phyloP scores from a whole-genome alignment of 2,329 filamentous ascomycete genomes.

The Zopfia rhizophila region DNA sequence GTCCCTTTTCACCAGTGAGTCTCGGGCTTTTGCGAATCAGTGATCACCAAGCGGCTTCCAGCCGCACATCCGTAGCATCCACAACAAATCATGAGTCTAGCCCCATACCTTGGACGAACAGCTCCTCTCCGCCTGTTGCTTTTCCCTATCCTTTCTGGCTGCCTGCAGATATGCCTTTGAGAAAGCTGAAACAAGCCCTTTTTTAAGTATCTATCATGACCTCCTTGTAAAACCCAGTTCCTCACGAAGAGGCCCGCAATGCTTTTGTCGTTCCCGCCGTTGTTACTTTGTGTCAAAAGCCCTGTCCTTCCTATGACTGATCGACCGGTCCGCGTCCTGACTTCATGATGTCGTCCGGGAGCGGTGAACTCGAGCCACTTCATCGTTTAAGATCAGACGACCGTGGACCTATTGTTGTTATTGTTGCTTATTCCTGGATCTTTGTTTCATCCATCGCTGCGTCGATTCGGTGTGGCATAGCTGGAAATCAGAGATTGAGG shows the following conservation, averaged over 20 bases:
- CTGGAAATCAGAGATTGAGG: conserved; percentile 14
- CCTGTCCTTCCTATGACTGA: too few species aligned
- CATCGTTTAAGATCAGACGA: conserved; percentile 19
- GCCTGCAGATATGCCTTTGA: conserved; percentile 15
- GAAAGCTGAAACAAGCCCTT: conserved; percentile 16
- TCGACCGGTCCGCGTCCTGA: too few species aligned
- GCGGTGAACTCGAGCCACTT: conserved; percentile 14
- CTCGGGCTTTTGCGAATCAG: too few species aligned
- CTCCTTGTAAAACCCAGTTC: too few species aligned
- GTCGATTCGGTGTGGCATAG: conserved; percentile 20
- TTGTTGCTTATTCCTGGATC: conserved; percentile 25
- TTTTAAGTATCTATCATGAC: neutral
- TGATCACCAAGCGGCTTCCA: conserved; percentile 2
- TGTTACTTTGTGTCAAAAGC: too few species aligned
- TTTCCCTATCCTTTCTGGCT: neutral
- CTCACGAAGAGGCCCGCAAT: too few species aligned
- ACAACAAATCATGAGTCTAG: neutral
- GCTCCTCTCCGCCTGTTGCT: neutral
- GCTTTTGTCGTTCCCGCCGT: too few species aligned
- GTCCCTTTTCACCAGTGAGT: too few species aligned
- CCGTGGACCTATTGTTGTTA: conserved; percentile 24
- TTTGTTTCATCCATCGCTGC: conserved; percentile 19
- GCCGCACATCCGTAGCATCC: neutral
- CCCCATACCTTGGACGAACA: conserved; percentile 2
- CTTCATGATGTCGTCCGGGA: conserved; percentile 12